A percentile compares a stretch with the other conserved stretches of the same genome.
Evolutionary conservation across 257 asterid species (phyloP).

Genomic region (Marsdenia floribunda): DNA sequence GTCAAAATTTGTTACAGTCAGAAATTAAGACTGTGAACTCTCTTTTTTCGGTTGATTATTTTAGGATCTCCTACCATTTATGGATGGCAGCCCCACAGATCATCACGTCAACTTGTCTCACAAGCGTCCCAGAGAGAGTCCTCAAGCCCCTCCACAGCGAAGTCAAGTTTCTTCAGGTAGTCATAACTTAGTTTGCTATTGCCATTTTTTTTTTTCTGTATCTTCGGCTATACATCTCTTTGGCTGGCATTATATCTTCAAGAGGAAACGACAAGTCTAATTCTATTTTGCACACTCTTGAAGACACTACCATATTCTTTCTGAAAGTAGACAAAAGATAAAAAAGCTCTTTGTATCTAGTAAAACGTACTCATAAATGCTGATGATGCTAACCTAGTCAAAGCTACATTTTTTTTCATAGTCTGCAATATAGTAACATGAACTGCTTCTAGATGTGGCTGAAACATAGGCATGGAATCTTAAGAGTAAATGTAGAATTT

Average conservation of each 20-base stretch:
- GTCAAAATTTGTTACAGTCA: neutral
- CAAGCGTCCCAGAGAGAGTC: slow-evolving; percentile 86
- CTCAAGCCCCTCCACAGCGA: slow-evolving; percentile 39
- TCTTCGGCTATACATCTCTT: no score
- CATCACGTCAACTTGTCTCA: slow-evolving; percentile 59
- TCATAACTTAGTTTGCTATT: neutral
- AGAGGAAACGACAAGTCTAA: neutral
- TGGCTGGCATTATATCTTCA: neutral
- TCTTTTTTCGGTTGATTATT: slow-evolving; percentile 10
- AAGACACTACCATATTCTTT: neutral
- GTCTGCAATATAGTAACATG: no score
- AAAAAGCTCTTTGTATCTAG: neutral
- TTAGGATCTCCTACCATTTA: slow-evolving; percentile 80
- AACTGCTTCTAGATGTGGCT: no score
- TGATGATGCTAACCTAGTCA: neutral
- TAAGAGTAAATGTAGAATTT: no score
- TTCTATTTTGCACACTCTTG: neutral
- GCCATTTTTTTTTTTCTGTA: neutral
- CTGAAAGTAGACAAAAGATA: neutral
- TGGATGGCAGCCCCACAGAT: slow-evolving; percentile 90
- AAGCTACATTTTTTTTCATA: neutral
- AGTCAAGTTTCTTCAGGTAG: slow-evolving; percentile 12
- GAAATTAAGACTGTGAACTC: neutral
- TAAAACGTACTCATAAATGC: neutral
- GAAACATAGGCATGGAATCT: no score